Evolutionary conservation across 164 flowering plant genomes (phyloP).

Genomic region (Taxillus chinensis): DNA sequence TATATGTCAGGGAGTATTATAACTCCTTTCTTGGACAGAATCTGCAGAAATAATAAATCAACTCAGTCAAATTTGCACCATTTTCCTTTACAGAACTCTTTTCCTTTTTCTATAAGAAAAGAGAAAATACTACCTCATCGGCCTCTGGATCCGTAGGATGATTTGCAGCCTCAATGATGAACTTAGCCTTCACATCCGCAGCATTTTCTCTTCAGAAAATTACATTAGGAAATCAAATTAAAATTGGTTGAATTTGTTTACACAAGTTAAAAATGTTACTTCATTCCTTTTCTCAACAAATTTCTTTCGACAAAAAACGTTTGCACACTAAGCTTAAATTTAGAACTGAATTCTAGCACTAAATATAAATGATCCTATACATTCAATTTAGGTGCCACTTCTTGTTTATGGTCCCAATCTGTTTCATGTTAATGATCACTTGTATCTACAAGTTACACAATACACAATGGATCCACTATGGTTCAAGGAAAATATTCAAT

Average conservation of each 20-base stretch:
- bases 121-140: slow-evolving; percentile 47
- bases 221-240: slow-evolving; percentile 25
- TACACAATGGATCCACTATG: too few relatives aligned
- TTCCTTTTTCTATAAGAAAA: not conserved
- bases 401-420: too few relatives aligned
- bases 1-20: slow-evolving; percentile 65
- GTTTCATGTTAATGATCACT: too few relatives aligned
- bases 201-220: slow-evolving; percentile 58
- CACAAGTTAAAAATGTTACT: too few relatives aligned
- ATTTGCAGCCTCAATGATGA: slow-evolving; percentile 71
- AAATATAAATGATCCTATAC: too few relatives aligned
- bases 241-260: not conserved
- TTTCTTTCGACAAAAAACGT: too few relatives aligned
- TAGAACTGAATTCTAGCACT: too few relatives aligned
- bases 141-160: slow-evolving; percentile 87
- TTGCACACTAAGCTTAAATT: too few relatives aligned
- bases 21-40: slow-evolving; percentile 58
- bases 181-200: slow-evolving; percentile 59
- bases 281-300: too few relatives aligned
- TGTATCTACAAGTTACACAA: too few relatives aligned
- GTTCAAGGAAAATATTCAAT: too few relatives aligned
- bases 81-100: not conserved
- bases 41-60: slow-evolving; percentile 24
- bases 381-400: too few relatives aligned
- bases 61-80: not conserved